phyloP scores from a whole-genome alignment of 108 stramenopile species.

The Cyclotella sp. region DNA sequence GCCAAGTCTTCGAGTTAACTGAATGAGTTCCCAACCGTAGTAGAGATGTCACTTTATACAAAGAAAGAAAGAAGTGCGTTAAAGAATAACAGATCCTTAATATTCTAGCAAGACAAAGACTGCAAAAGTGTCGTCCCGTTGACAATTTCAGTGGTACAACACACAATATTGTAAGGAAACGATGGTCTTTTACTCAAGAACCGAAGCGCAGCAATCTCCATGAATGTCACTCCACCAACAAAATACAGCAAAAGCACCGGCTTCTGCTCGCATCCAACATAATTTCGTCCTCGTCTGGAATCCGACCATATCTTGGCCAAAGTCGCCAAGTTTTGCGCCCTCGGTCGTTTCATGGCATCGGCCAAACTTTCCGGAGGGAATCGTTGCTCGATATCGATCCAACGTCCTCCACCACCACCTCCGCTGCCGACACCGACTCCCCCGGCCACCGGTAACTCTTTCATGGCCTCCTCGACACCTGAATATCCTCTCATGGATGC shows the following conservation, averaged over 20 bases:
- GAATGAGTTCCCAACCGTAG: background rate
- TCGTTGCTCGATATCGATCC: constrained; percentile 72
- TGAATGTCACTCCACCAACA: constrained; percentile 93
- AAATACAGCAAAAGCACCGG: constrained; percentile 87
- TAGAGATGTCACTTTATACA: too few species aligned
- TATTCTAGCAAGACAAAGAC: constrained; percentile 52
- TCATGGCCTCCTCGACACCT: constrained; percentile 71
- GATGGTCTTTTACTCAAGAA: constrained; percentile 76
- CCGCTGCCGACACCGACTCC: constrained; percentile 31
- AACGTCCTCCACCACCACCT: constrained; percentile 53
- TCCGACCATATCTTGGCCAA: constrained; percentile 44
- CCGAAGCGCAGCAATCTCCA: constrained; percentile 94
- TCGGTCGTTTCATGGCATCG: constrained; percentile 53
- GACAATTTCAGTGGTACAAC: constrained; percentile 77
- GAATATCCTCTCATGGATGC: constrained; percentile 83
- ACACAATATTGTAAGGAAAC: constrained; percentile 81
- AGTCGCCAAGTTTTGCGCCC: constrained; percentile 52
- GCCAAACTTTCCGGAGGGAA: constrained; percentile 72
- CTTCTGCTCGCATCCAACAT: constrained; percentile 40
- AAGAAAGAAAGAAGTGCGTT: too few species aligned
- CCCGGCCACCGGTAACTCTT: constrained; percentile 58
- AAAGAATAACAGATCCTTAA: too few species aligned
- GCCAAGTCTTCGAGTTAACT: background rate
- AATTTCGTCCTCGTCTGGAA: background rate
- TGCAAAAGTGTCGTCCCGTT: constrained; percentile 73